Conservation (phyloP, 2,329 filamentous ascomycete genomes). For the Xylariaceae sp. region DNA sequence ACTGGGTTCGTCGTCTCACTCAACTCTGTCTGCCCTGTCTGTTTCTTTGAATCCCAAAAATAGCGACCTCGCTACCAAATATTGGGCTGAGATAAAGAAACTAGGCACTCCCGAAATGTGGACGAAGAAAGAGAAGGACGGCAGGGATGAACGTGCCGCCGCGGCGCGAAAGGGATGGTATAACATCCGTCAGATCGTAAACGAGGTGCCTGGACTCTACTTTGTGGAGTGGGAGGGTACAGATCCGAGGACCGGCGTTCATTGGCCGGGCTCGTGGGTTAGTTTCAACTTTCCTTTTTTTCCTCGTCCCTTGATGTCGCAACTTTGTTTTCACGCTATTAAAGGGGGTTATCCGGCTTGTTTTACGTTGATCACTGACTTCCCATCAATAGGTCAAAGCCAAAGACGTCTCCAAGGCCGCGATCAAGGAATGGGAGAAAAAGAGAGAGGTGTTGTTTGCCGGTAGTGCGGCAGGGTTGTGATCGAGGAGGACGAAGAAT, state of each 20-base stretch:
- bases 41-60: no score
- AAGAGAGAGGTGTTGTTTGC: neutral
- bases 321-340: neutral
- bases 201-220: constrained; percentile 20
- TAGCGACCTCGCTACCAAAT: no score
- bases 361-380: neutral
- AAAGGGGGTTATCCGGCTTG: neutral
- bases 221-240: constrained; percentile 30
- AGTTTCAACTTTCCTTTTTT: constrained; percentile 7
- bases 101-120: no score
- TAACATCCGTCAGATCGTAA: constrained; percentile 21
- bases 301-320: neutral
- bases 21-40: no score
- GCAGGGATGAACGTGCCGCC: no score
- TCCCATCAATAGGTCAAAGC: constrained; percentile 6
- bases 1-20: no score
- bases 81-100: no score
- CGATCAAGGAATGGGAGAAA: constrained; percentile 9
- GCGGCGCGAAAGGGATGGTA: constrained; percentile 22
- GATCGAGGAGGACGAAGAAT: no score
- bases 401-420: constrained; percentile 10
- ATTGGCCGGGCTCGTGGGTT: constrained; percentile 29
- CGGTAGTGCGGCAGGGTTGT: no score
- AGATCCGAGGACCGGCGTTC: constrained; percentile 22
- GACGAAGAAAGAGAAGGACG: no score